Evolutionary conservation across 2,329 filamentous ascomycete genomes (phyloP), one percentile per base, ranked within the genome.

Genomic region (Epichloe coenophiala): DNA sequence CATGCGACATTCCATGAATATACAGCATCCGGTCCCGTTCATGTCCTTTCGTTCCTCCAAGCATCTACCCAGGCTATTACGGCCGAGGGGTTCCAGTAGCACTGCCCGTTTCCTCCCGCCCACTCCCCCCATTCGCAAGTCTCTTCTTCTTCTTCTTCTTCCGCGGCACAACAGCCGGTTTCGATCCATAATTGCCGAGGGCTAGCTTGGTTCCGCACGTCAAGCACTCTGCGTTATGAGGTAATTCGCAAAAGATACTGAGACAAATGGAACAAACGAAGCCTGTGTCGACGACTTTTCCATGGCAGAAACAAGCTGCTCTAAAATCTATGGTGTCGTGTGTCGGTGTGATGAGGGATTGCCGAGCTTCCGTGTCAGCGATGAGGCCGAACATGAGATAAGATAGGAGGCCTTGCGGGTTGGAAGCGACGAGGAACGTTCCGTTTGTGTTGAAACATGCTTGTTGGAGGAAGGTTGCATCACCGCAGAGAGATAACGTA

Each of bases 281-380:
- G 8, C 90, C 93, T 1, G 90, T 81, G 67, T 96, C 88, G 42
- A 98, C 84, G 19, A 97, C 88, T 37, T 80, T 81, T 47, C 91
- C 78, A 68, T 98, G 93, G 65, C 93, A 98, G 70, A 98, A 98
- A 65, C 93, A 98, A 3, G 93, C 93, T n/a, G 94, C 91, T 42
- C 93, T 81, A 65, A 98, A 98, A 68, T 98, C 94, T 42, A 98
- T 89, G 43, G 85, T 83, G 51, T 90, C 86, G 38, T 88, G 83
- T 7, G 86, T 88, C 0, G 93, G 90, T 4, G 84, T 72, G 41
- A 95, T 77, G 41, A 98, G 71, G 52, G 83, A 77, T 44, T 76
- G 64, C 42, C 75, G 70, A 39, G 73, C 73, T 50, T 73, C 69
- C 44, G 69, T 70, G 57, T 77, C 74, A 59, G 93, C 84, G 0